Conservation (phyloP, 2,329 filamentous ascomycete species). For the Monilinia fructigena region DNA sequence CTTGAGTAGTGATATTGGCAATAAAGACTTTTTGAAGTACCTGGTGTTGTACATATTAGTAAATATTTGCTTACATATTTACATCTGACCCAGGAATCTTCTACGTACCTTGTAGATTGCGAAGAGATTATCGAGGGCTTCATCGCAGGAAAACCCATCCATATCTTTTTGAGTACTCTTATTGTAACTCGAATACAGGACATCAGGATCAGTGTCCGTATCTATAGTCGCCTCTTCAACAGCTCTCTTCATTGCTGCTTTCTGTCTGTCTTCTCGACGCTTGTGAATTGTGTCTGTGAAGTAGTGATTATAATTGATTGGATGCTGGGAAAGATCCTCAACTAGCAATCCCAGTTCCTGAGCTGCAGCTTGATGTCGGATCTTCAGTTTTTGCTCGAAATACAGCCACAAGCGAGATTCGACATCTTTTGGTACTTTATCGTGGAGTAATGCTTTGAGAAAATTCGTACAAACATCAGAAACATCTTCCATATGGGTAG, state of each 20-base stretch:
- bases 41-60: conserved; percentile 26
- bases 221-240: not conserved
- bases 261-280: conserved; percentile 24
- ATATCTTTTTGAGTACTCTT: conserved; percentile 32
- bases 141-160: conserved; percentile 38
- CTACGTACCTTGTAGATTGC: conserved; percentile 41
- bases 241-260: conserved; percentile 14
- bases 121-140: conserved; percentile 37
- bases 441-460: conserved; percentile 1
- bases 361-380: not conserved
- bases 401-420: conserved; percentile 20
- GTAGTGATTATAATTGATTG: conserved; percentile 44
- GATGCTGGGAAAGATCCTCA: conserved; percentile 37
- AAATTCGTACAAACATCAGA: conserved; percentile 26
- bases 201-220: not conserved
- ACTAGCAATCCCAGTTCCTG: conserved; percentile 22
- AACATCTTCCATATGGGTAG: conserved; percentile 29
- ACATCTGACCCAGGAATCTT: not conserved
- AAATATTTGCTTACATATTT: not conserved
- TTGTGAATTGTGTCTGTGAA: conserved; percentile 40
- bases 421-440: conserved; percentile 19
- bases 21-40: conserved; percentile 40
- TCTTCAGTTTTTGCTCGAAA: conserved; percentile 11
- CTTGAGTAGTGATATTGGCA: conserved; percentile 40
- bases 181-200: not conserved